Conservation (phyloP, 805 yeast genomes). For the Candida bentonensis region DNA sequence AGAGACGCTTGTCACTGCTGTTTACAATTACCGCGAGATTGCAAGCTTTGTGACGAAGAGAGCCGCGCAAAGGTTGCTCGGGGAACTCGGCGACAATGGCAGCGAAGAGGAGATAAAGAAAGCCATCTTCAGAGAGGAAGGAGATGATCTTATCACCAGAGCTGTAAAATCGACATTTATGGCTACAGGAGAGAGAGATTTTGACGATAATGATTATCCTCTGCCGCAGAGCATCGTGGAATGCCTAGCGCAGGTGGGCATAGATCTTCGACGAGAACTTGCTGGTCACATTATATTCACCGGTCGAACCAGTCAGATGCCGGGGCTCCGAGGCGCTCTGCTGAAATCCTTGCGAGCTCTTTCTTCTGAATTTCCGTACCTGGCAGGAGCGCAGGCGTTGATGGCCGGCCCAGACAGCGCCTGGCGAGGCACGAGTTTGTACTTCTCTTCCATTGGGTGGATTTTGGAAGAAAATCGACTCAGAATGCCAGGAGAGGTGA, state of each 20-base stretch:
- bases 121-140: not conserved
- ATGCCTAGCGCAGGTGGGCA: not conserved
- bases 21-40: not conserved
- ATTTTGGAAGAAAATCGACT: not conserved
- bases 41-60: not conserved
- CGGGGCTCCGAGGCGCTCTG: not conserved
- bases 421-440: not conserved
- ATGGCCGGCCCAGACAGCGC: not conserved
- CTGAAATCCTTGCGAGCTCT: not conserved
- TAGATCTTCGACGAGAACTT: not conserved
- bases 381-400: not conserved
- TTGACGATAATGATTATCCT: not conserved
- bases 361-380: not conserved
- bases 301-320: not conserved
- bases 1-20: not conserved
- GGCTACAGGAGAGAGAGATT: not conserved
- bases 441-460: not conserved
- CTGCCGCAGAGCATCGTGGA: not conserved
- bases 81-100: too few species aligned
- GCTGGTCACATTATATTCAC: not conserved
- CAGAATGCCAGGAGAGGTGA: not conserved
- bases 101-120: too few species aligned
- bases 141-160: too few species aligned
- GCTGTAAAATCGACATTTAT: not conserved
- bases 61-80: not conserved